A percentile compares a stretch with the other conserved stretches of the same genome.
Evolutionary conservation across 2,329 filamentous ascomycete genomes (phyloP).

Genomic region (Alternaria angustiovoidea): DNA sequence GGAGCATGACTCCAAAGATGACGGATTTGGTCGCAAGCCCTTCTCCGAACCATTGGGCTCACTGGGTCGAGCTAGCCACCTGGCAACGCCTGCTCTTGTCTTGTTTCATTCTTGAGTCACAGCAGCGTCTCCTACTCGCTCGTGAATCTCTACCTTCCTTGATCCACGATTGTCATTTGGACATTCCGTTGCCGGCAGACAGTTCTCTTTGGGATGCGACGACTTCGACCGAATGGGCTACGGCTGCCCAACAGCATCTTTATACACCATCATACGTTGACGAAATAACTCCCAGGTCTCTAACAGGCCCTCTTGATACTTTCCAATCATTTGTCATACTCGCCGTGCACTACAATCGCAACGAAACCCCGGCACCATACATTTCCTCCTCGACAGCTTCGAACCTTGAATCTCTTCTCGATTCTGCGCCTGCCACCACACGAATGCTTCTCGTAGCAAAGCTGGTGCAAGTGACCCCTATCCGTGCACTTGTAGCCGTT

Average conservation of each 20-base stretch:
- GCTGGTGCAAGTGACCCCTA: constrained; percentile 49
- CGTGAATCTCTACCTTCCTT: constrained; percentile 30
- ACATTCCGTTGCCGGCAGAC: constrained; percentile 51
- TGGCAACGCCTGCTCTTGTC: constrained; percentile 51
- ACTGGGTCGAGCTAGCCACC: constrained; percentile 44
- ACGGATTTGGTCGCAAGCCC: constrained; percentile 25
- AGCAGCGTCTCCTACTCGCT: constrained; percentile 46
- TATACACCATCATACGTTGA: constrained; percentile 35
- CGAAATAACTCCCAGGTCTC: constrained; percentile 28
- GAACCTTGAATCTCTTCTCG: constrained; percentile 36
- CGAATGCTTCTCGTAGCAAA: constrained; percentile 48
- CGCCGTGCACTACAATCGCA: constrained; percentile 42
- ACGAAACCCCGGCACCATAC: constrained; percentile 25
- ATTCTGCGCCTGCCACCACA: constrained; percentile 31
- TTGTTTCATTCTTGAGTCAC: constrained; percentile 54
- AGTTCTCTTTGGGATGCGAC: constrained; percentile 50
- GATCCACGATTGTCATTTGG: constrained; percentile 30
- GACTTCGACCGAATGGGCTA: constrained; percentile 32
- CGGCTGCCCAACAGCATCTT: constrained; percentile 28
- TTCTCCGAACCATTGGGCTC: constrained; percentile 37
- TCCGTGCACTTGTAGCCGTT: constrained; percentile 54
- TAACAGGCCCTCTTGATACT: constrained; percentile 25
- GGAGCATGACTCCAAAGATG: constrained; percentile 25
- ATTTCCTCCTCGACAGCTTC: constrained; percentile 17
- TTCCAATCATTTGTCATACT: constrained; percentile 53